Evolutionary conservation across 495 filamentous ascomycete genomes (phyloP), one percentile per base, ranked within the genome.

Genomic region (Niebla homalea): DNA sequence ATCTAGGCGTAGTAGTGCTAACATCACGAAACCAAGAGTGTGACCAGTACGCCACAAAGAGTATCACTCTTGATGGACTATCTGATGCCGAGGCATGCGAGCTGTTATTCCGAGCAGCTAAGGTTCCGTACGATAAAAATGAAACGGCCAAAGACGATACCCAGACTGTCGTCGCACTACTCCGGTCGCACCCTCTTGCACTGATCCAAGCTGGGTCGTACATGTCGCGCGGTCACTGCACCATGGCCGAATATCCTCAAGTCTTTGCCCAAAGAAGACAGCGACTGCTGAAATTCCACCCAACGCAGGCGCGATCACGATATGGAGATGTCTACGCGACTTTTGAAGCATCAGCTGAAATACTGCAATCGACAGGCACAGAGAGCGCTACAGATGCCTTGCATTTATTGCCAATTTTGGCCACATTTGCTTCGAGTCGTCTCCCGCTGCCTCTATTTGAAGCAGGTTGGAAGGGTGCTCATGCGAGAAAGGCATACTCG

Each of bases 21-120:
- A 73, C 69, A 10, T 68, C 67, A 15, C 59, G 69, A 18, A 69
- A 72, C 46, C 61, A 56, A 12, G 53, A 60, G 2, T 47, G 46
- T 25, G 50, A 51, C 36, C 26, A 44, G 4, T 60, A 66, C 53
- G 56, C 44, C 10, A 70, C 56, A 16, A 60, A 32, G 29, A 5
- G 59, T 10, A 54, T 46, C 26, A 60, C 58, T 36, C 29, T 68
- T 38, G 45, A 60, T 36, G 53, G 55, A 16, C 52, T 71, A 47
- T 47, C 58, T 26, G 29, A 46, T 35, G 48, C 62, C 8, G 63
- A 67, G 20, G 65, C 67, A 6, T 51, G 46, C 11, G 39, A 44
- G 16, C 55, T 71, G 29, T 61, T 72, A 11, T 51, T 64, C 36
- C 57, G 52, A 49, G 52, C 59, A 14, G 45, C 59, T 18, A 26